These are phyloP conservation scores for Colletotrichum lini DNA, from an alignment of 2,329 filamentous ascomycete genomes.

Conservation along the genomic window DNA sequence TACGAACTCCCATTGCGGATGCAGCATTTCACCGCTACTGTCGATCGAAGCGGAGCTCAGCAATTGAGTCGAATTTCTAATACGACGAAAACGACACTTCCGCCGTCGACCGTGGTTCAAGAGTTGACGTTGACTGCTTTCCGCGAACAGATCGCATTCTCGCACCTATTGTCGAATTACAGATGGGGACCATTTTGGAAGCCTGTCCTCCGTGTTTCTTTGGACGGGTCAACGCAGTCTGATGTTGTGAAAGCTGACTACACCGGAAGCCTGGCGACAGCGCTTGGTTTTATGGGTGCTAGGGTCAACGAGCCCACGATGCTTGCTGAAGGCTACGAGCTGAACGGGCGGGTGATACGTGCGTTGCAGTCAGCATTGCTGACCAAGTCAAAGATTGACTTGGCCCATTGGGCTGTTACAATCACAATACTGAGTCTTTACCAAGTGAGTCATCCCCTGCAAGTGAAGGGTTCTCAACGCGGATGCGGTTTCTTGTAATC, in stretches of 20 bases:
- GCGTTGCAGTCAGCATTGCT: slow-evolving; percentile 15
- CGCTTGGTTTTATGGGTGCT: slow-evolving; percentile 17
- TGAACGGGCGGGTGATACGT: slow-evolving; percentile 15
- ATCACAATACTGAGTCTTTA: slow-evolving; percentile 30
- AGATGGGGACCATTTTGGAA: slow-evolving; percentile 33
- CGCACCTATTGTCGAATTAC: slow-evolving; percentile 23
- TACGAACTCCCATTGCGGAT: slow-evolving; percentile 29
- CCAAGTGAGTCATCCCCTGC: neutral
- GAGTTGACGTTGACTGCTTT: slow-evolving; percentile 28
- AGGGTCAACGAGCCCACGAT: neutral
- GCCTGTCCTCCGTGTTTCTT: slow-evolving; percentile 6
- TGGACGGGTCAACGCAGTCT: neutral
- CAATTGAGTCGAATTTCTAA: slow-evolving; percentile 10
- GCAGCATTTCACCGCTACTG: slow-evolving; percentile 20
- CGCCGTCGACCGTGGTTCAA: neutral
- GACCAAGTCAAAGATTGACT: slow-evolving; percentile 1
- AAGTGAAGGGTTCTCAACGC: no score
- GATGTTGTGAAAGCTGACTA: slow-evolving; percentile 19
- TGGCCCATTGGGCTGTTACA: slow-evolving; percentile 27
- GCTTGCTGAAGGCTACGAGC: slow-evolving; percentile 24
- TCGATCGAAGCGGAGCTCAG: neutral
- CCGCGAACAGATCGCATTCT: slow-evolving; percentile 30
- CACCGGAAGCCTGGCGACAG: slow-evolving; percentile 14
- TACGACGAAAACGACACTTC: neutral
- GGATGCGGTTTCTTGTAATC: no score